Evolutionary conservation across 805 yeast species (phyloP), one percentile per base, ranked within the genome.

Genomic region (Yarrowia sp.): DNA sequence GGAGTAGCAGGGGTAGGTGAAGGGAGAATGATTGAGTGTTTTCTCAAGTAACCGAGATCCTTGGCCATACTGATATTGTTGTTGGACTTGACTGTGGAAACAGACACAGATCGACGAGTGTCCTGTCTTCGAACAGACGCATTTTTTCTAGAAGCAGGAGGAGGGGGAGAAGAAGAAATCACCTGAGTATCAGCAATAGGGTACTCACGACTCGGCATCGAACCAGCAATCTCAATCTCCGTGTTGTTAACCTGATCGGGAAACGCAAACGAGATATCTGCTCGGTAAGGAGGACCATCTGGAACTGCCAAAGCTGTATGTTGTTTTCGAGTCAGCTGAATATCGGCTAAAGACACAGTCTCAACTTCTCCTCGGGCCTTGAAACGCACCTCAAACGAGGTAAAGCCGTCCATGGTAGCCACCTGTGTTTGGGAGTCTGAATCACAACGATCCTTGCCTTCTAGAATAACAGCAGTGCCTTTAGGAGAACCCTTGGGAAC

Each of bases 351-450:
- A 3, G 38, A 32, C 11, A 53, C 60, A 1, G 22, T 18, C 8
- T 4, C 38, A 18, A 8, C 15, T 9, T 39, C 47, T 13, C 22
- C 38, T 1, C 31, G 15, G 5, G 8, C 11, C 15, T 11, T 14
- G 9, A 55, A 41, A 4, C 31, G 11, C 8, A 55, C 61, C 31
- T 55, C 47, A 15, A 39, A 55, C 8, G 61, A 55, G 3, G 31
- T 10, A 32, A n/a, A 55, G 8, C 61, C 61, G 11, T 55, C 61
- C 61, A 55, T 55, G 8, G 61, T 39, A 7, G 39, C 28, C 11
- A 47, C 53, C 10, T 47, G 18, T 10, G 36, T 35, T 45, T 33
- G 39, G 5, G 53, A 14, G n/a, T 11, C 14, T 5, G 38, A 4
- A 2, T 32, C 31, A 13, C 47, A 17, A 28, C 47, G n/a, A 3